Base-by-base conservation (phyloP, 2,329 filamentous ascomycete genomes). In the Aspergillus caelatus region DNA sequence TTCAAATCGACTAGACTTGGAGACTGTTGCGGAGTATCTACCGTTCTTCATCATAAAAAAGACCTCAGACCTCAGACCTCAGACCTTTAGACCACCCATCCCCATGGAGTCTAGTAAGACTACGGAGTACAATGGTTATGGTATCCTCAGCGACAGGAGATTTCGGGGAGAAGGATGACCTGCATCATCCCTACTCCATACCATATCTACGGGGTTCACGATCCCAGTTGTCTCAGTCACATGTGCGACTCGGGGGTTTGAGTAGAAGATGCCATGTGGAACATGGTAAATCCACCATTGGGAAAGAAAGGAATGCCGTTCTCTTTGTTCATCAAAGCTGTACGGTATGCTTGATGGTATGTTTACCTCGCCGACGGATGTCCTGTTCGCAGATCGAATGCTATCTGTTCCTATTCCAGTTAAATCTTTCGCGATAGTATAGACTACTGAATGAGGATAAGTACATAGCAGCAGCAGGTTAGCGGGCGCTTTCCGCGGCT, bases 401-500 rank as follows among this genome's bases (percentile, higher is more conserved):
- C 48, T 19, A 28, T 34, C 19, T 21, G 26, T 52, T 12, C 28
- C 19, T 34, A 21, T 52, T 52, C 28, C 19, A 52, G 48, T 32
- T 52, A n/a, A 34, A 28, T 21, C 45, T 32, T 28, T 23, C 14
- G 9, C 28, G 28, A n/a, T 5, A 32, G 14, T 4, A 50, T 19
- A 30, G 26, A 41, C 19, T 45, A 45, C n/a, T 45, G 4, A 6
- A 30, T n/a, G 26, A 50, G 46, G 46, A 50, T 30, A 50, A 26
- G 34, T 30, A 14, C 45, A 12, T 11, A 48, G 45, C 5, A 28
- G 12, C 46, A 16, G 12, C 3, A 28, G 46, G 26, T 26, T 28
- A 23, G 50, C 32, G 61, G 65, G 69, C 70, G 71, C 70, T 70
- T 71, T 70, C 65, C 68, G 71, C 70, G 70, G 67, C 58, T 68